Base-by-base conservation (phyloP, 2,329 filamentous ascomycete genomes). In the Beauveria australis region DNA sequence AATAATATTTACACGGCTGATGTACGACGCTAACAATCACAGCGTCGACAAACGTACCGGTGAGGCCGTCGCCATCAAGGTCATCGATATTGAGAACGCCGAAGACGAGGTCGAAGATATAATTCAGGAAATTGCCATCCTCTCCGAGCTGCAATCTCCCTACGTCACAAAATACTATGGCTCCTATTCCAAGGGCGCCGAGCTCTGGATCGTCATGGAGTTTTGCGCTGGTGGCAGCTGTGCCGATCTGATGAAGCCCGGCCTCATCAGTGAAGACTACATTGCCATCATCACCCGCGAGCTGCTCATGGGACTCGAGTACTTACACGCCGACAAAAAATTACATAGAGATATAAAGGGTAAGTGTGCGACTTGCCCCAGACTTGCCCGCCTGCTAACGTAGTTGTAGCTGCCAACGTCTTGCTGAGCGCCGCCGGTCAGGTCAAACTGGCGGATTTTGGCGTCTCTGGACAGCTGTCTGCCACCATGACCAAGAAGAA, bases 401-500 rank as follows among this genome's bases (percentile, higher is more conserved):
- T 52, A 41, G 4, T 24, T 14, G 53, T 67, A 93, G 93, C 94
- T 70, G 94, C 94, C 66, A 99, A 99, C 69, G 87, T 99, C 33
- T 80, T 99, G 40, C 82, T 99, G 6, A 88, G 89, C 63, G 86
- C 91, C 54, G 96, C 89, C 71, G 94, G 94, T 2, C 94, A 97
- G 76, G 93, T 99, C 67, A 99, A 99, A 74, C 80, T 97, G 61
- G 93, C 93, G 16, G 93, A 99, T 73, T 99, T 99, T 76, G 93
- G 93, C 62, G 94, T 99, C 7, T 97, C 93, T 1, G 93, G 93
- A 30, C 94, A 97, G 75, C 82, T 97, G 24, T 95, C 93, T 10
- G 93, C 93, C 7, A 99, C 93, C 54, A 97, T 97, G 92, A 97
- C 93, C 64, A 97, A 97, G 81, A 97, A 97, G 78, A 97, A 97